Conservation (phyloP, 176 grass and related monocot species). For the Rhynchospora pubera region DNA sequence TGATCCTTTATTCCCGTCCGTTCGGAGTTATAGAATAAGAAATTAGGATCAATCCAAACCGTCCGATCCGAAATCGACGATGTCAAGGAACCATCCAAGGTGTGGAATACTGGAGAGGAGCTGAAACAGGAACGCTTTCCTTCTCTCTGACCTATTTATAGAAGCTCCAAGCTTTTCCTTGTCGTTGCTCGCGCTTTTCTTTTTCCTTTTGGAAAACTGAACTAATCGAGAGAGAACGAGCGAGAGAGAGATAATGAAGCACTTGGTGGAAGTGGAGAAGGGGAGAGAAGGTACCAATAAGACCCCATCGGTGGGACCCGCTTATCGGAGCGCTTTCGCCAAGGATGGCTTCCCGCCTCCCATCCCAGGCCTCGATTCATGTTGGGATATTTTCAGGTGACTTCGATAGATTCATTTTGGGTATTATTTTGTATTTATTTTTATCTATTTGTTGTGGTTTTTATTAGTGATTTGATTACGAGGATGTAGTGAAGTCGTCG, state of each 20-base stretch:
- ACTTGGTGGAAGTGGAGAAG: conserved; percentile 72
- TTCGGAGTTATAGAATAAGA: neutral
- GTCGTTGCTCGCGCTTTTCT: neutral
- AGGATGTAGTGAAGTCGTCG: neutral
- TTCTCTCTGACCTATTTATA: neutral
- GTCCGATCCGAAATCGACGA: neutral
- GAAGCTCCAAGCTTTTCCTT: neutral
- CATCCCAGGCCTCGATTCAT: conserved; percentile 64
- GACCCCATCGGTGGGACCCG: conserved; percentile 57
- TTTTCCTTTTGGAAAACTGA: neutral
- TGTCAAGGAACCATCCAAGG: neutral
- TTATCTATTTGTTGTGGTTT: neutral
- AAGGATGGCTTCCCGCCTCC: conserved; percentile 42
- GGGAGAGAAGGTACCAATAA: conserved; percentile 39
- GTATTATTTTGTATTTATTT: neutral
- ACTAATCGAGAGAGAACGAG: neutral
- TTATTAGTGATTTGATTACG: neutral
- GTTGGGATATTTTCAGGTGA: conserved; percentile 96
- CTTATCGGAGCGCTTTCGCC: conserved; percentile 58
- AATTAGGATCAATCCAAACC: neutral
- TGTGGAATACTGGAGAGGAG: neutral
- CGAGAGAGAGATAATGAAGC: conserved; percentile 42
- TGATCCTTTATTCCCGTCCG: neutral
- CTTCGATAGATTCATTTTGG: neutral
- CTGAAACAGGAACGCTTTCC: neutral